Evolutionary conservation across 768 basidiomycete genomes (phyloP), one percentile per base, ranked within the genome.

Genomic region (Myochromella boudieri): DNA sequence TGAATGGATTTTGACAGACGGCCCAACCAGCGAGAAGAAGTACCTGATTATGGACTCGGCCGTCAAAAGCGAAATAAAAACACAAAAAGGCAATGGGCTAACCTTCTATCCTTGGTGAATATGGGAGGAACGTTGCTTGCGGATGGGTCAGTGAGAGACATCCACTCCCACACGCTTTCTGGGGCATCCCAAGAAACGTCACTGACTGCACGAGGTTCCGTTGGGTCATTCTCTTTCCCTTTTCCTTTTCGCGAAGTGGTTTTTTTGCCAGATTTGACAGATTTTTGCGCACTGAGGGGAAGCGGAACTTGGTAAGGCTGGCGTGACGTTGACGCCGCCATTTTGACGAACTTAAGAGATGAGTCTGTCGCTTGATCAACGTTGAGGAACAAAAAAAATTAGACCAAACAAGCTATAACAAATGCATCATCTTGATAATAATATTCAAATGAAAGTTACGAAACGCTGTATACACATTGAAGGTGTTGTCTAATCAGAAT

Each of bases 71-170:
- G 32, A 37, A 37, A 42, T 37, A 33, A 14, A 8, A 40, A 29
- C 37, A 25, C 22, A 26, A 46, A 48, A 21, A 12, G 31, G 36
- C 54, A 36, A 42, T 5, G 33, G 17, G 43, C 33, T 49, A 61
- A 93, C 94, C 83, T 84, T 68, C 90, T 90, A 67, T 97, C 93
- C 64, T 77, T 87, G 22, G 92, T 91, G 65, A 94, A 93, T 52
- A 93, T 68, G 28, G 91, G 85, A 4, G 89, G 78, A 29, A 77
- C 75, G 51, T 70, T 77, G 54, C 77, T 86, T 34, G 79, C 75
- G 42, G 75, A 76, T 8, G 82, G 74, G 65, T 90, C 86, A 29
- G 87, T 81, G 47, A 93, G 71, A 38, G 80, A 75, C 46, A 76
- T 72, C 89, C 89, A 91, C 43, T 78, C 67, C 87, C 85, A 86